Conservation (phyloP, 352 stramenopile genomes). For the Phytophthora hybrid region DNA sequence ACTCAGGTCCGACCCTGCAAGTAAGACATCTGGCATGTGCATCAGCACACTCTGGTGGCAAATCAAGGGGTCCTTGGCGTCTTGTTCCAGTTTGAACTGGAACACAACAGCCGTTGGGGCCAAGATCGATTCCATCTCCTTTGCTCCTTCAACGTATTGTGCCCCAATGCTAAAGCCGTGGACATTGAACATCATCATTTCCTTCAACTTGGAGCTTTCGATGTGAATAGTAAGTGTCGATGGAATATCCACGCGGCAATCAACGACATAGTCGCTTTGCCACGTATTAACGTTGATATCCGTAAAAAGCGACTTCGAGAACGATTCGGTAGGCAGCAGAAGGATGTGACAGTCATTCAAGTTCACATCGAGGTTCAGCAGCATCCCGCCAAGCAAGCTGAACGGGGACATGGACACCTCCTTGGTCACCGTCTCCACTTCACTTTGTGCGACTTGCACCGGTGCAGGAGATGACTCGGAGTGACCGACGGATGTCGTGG, state of each 20-base stretch:
- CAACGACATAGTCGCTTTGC: conserved; percentile 54
- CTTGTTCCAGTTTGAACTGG: conserved; percentile 63
- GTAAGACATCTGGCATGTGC: conserved; percentile 67
- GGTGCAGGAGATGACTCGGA: conserved; percentile 40
- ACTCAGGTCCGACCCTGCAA: conserved; percentile 76
- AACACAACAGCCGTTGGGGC: conserved; percentile 55
- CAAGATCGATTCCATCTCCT: conserved; percentile 55
- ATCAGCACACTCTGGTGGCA: conserved; percentile 64
- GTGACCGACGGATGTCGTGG: conserved; percentile 36
- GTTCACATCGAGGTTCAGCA: conserved; percentile 56
- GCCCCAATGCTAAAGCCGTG: conserved; percentile 59
- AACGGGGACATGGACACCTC: conserved; percentile 72
- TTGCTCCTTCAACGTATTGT: conserved; percentile 56
- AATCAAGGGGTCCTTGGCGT: conserved; percentile 41
- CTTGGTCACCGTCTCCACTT: conserved; percentile 44
- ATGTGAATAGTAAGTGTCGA: conserved; percentile 53
- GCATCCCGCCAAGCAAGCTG: conserved; percentile 62
- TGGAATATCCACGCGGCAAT: conserved; percentile 64
- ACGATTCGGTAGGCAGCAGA: conserved; percentile 53
- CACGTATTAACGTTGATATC: conserved; percentile 59
- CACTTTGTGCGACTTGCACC: conserved; percentile 39
- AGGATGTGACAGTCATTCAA: conserved; percentile 70
- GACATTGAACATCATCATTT: conserved; percentile 60
- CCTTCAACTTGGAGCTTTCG: conserved; percentile 55
- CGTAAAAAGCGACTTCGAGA: conserved; percentile 65